These are phyloP conservation scores for Lipomyces kockii DNA, from an alignment of 805 yeast species.

Conservation along the genomic window DNA sequence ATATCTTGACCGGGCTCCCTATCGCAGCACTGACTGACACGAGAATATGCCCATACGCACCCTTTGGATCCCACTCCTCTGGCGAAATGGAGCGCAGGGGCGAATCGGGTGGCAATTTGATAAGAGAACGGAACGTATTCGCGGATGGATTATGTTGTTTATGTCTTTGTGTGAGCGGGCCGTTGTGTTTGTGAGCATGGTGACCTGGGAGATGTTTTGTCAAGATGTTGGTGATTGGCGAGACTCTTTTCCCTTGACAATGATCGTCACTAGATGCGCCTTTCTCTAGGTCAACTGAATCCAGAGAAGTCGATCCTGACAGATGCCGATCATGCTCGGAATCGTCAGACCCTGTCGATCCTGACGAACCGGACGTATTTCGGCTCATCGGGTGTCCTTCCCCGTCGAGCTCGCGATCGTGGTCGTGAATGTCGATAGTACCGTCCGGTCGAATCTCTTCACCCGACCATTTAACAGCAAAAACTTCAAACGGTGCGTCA, in stretches of 20 bases:
- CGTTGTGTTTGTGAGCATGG: neutral
- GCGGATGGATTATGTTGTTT: constrained; percentile 19
- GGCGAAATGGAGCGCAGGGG: constrained; percentile 16
- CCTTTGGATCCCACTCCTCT: constrained; percentile 31
- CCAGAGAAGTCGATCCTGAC: too few species aligned
- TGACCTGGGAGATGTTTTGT: constrained; percentile 17
- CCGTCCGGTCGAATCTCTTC: neutral
- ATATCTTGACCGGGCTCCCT: constrained; percentile 25
- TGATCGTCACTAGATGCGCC: too few species aligned
- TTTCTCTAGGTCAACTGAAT: too few species aligned
- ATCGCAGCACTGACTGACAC: constrained; percentile 30
- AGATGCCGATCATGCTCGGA: neutral
- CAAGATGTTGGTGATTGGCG: constrained; percentile 5
- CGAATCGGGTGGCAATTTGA: constrained; percentile 21
- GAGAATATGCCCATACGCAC: constrained; percentile 22
- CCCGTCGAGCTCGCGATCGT: neutral
- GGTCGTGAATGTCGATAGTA: neutral
- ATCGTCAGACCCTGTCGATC: neutral
- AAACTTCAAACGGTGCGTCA: constrained; percentile 32
- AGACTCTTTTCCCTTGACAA: neutral
- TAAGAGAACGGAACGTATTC: constrained; percentile 7
- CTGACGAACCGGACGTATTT: neutral
- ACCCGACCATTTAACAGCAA: constrained; percentile 27
- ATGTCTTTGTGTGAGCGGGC: neutral
- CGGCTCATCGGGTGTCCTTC: neutral